A percentile compares a stretch with the other conserved stretches of the same genome.
phyloP scores from a whole-genome alignment of 192 early-diverging fungal species.

The Coemansia guatemalensis region DNA sequence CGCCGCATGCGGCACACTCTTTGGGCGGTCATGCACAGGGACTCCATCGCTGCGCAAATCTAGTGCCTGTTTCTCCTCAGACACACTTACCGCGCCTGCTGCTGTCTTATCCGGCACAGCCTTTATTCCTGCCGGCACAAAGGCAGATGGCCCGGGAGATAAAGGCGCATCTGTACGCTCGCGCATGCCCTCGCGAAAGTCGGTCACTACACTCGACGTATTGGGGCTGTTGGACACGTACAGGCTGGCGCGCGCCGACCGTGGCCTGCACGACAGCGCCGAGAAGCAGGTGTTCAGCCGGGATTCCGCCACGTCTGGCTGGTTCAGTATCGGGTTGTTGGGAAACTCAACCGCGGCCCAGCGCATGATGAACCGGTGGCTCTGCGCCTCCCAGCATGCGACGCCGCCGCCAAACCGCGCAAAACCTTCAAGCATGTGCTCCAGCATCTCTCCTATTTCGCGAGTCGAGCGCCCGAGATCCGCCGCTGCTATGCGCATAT shows the following conservation, averaged over 20 bases:
- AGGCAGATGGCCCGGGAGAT: neutral
- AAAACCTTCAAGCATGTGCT: slow-evolving; percentile 41
- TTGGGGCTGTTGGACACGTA: slow-evolving; percentile 17
- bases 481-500: slow-evolving; percentile 16
- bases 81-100: neutral
- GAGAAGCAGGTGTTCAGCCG: slow-evolving; percentile 33
- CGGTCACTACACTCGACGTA: slow-evolving; percentile 16
- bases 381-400: slow-evolving; percentile 33
- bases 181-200: slow-evolving; percentile 42
- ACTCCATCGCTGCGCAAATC: neutral
- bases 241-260: slow-evolving; percentile 22
- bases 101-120: neutral
- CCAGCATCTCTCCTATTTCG: slow-evolving; percentile 46
- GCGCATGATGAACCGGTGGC: slow-evolving; percentile 15
- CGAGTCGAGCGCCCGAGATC: slow-evolving; percentile 22
- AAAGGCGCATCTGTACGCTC: slow-evolving; percentile 7
- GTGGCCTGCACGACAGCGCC: slow-evolving; percentile 30
- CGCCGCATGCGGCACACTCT: neutral
- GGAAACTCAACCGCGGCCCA: slow-evolving; percentile 51
- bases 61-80: neutral
- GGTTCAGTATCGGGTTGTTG: slow-evolving; percentile 24
- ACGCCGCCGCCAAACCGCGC: slow-evolving; percentile 35
- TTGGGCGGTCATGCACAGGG: neutral
- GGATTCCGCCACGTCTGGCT: slow-evolving; percentile 4
- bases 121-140: neutral